Conservation (phyloP, 495 filamentous ascomycete species). For the Tetracladium setigerum region DNA sequence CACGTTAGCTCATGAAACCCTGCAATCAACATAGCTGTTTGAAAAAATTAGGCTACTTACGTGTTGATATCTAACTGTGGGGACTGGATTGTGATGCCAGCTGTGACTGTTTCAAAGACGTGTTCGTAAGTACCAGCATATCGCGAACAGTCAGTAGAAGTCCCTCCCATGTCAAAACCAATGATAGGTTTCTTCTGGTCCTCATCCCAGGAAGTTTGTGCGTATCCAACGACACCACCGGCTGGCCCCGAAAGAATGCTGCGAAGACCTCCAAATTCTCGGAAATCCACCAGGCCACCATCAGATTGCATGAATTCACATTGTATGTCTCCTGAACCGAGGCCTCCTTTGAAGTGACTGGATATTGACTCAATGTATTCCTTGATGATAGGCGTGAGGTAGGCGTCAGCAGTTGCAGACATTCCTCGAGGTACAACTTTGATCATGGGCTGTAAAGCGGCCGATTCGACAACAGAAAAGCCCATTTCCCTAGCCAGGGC, state of each 20-base stretch:
- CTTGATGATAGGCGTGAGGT: conserved; percentile 91
- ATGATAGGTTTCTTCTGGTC: conserved; percentile 85
- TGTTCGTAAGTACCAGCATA: conserved; percentile 89
- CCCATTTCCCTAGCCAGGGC: conserved; percentile 63
- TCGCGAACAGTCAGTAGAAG: conserved; percentile 87
- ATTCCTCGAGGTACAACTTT: conserved; percentile 82
- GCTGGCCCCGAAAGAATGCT: conserved; percentile 77
- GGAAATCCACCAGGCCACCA: conserved; percentile 70
- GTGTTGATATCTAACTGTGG: conserved; percentile 31
- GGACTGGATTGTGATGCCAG: conserved; percentile 26
- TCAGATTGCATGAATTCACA: conserved; percentile 89
- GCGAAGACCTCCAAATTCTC: conserved; percentile 64
- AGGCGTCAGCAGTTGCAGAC: conserved; percentile 91
- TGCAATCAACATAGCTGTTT: conserved; percentile 26
- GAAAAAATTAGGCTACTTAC: background rate
- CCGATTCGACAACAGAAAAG: conserved; percentile 63
- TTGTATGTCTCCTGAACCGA: conserved; percentile 61
- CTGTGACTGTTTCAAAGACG: conserved; percentile 41
- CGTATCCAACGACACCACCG: conserved; percentile 87
- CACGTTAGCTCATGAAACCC: conserved; percentile 23
- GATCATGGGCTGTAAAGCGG: conserved; percentile 91
- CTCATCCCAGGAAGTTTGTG: conserved; percentile 73
- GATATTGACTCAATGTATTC: conserved; percentile 92
- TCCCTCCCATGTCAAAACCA: conserved; percentile 96
- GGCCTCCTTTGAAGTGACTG: conserved; percentile 60